A percentile compares a stretch with the other conserved stretches of the same genome.
phyloP scores from a whole-genome alignment of 2,329 filamentous ascomycete genomes.

The Fusarium fracticaudum region DNA sequence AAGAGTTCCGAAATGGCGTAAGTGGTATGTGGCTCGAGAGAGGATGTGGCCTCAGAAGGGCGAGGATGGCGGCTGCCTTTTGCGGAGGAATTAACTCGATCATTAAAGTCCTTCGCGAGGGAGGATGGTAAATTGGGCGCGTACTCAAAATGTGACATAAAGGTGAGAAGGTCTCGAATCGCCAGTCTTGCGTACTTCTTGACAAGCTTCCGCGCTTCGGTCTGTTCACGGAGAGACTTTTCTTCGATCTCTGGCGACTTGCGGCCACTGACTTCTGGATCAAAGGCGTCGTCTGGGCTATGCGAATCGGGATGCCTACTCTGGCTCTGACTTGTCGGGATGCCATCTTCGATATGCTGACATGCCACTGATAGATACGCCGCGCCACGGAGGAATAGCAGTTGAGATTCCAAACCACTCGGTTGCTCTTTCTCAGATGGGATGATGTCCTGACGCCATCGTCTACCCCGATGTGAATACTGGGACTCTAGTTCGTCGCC shows the following conservation, averaged over 20 bases:
- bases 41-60: constrained; percentile 43
- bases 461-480: constrained; percentile 37
- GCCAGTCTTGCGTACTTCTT: constrained; percentile 80
- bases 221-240: constrained; percentile 28
- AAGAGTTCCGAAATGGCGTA: constrained; percentile 72
- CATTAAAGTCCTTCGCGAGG: constrained; percentile 64
- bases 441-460: constrained; percentile 48
- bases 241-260: not conserved
- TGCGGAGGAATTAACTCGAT: constrained; percentile 66
- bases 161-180: constrained; percentile 77
- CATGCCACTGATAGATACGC: constrained; percentile 78
- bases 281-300: not conserved
- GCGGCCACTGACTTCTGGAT: not conserved
- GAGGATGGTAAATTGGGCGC: constrained; percentile 74
- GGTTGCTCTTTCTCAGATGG: constrained; percentile 66
- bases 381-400: constrained; percentile 79
- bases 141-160: constrained; percentile 80
- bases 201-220: constrained; percentile 67
- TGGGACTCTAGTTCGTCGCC: constrained; percentile 62
- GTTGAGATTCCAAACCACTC: constrained; percentile 76
- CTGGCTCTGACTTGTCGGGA: constrained; percentile 46
- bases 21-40: constrained; percentile 49
- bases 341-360: constrained; percentile 66
- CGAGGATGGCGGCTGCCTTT: constrained; percentile 57
- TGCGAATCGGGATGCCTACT: constrained; percentile 5